A percentile compares a stretch with the other conserved stretches of the same genome.
Evolutionary conservation across 768 basidiomycete species (phyloP).

Genomic region (Naematelia aurantialba): DNA sequence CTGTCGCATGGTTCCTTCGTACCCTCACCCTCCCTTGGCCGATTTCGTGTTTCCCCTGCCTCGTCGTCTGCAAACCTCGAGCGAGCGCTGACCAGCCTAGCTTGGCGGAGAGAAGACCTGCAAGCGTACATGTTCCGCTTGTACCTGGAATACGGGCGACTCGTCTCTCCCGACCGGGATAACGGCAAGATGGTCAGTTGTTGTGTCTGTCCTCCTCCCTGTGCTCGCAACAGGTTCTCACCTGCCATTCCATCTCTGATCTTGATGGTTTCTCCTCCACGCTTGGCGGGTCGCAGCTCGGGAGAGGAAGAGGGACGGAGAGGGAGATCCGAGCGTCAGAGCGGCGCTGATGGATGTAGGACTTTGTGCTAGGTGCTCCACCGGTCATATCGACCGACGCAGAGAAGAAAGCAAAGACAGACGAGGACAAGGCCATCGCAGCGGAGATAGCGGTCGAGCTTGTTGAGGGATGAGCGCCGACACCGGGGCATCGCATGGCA

Average conservation of each 20-base stretch:
- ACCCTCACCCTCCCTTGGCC: neutral
- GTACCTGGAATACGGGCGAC: constrained; percentile 50
- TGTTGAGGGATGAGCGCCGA: neutral
- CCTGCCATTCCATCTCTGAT: no score
- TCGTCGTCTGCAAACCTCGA: neutral
- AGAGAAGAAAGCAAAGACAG: no score
- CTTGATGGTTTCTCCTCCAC: no score
- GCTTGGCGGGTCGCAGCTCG: no score
- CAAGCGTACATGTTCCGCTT: constrained; percentile 51
- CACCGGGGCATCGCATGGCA: no score
- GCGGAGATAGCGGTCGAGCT: neutral
- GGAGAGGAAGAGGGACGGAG: no score
- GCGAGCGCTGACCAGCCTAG: constrained; percentile 12
- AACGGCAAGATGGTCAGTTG: constrained; percentile 49
- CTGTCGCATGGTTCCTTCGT: neutral
- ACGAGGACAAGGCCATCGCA: neutral
- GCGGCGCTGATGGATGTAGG: neutral
- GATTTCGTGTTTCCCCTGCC: neutral
- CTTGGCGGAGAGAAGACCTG: constrained; percentile 49
- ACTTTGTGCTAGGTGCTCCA: neutral
- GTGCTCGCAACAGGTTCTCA: no score
- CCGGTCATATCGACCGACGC: neutral
- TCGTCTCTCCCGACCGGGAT: constrained; percentile 48
- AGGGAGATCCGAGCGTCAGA: no score
- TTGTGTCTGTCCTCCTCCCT: neutral